Evolutionary conservation across 2,329 filamentous ascomycete species (phyloP).

Genomic region (Claviceps purpurea): DNA sequence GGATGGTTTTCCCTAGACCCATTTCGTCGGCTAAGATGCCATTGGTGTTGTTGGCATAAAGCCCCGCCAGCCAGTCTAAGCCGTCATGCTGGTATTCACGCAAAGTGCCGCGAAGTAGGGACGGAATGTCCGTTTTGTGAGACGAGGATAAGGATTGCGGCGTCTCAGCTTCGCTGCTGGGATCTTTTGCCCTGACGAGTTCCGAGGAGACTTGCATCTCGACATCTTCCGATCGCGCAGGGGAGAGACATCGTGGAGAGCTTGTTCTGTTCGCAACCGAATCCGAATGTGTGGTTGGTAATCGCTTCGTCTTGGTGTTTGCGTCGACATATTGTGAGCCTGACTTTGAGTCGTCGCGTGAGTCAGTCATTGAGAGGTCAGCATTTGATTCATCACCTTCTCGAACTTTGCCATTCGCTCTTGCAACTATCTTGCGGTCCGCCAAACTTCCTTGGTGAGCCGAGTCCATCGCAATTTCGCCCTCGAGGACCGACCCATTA

Average conservation of each 20-base stretch:
- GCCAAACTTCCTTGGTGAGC: not conserved
- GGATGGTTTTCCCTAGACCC: slow-evolving; percentile 96
- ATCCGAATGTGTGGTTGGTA: slow-evolving; percentile 29
- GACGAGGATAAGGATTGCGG: slow-evolving; percentile 15
- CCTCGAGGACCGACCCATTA: not conserved
- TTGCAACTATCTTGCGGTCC: no score
- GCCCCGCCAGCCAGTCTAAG: slow-evolving; percentile 88
- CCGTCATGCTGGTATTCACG: slow-evolving; percentile 95
- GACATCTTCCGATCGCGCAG: slow-evolving; percentile 34
- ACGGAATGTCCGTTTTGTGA: slow-evolving; percentile 61
- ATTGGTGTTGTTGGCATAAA: slow-evolving; percentile 87
- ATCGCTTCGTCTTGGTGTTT: slow-evolving; percentile 14
- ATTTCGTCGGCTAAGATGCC: slow-evolving; percentile 97
- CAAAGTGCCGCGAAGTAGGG: slow-evolving; percentile 72
- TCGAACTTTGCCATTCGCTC: not conserved
- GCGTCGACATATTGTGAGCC: not conserved
- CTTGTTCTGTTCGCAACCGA: slow-evolving; percentile 29
- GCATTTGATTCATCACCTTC: not conserved
- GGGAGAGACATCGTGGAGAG: slow-evolving; percentile 32
- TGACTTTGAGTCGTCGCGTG: not conserved
- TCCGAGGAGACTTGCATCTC: slow-evolving; percentile 28
- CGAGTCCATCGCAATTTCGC: not conserved
- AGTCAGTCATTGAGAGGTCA: slow-evolving; percentile 1
- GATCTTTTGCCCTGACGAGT: slow-evolving; percentile 18
- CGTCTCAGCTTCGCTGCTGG: slow-evolving; percentile 20